Base-by-base conservation (phyloP, 768 basidiomycete species). In the Podaxis sp. region DNA sequence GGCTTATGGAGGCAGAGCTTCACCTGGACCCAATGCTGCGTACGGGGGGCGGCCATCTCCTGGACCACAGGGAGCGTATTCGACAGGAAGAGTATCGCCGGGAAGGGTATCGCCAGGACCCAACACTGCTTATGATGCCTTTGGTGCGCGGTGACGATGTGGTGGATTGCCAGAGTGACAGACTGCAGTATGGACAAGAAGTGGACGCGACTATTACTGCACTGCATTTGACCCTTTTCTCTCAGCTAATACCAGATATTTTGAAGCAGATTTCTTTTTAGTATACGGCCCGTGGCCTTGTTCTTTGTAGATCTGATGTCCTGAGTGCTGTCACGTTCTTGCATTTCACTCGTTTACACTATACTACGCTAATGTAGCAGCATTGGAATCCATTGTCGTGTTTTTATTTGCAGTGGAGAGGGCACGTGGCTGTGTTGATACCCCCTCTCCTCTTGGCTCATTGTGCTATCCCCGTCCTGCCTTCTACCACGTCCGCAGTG, bases 61-160 rank as follows among this genome's bases (percentile, higher is more conserved):
- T 0, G 73, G 68, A 36, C 73, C 75, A 18, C 72, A 73, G 55
- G 68, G 66, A 23, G 71, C 71, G 3, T 76, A 74, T 59, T 70
- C 67, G 32, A 64, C 68, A 50, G 72, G 72, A 42, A 67, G 73
- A 44, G 66, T 67, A 23, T 74, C 73, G 13, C 79, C 80, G 47
- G 72, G 72, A 42, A 67, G 73, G 47, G 66, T 67, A 23, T 74
- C 73, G 13, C 79, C 80, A 61, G 80, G 73, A 38, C 81, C 79
- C 16, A 76, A 78, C 46, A 57, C 66, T n/a, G 78, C 73, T 14
- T 83, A 79, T 23, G 60, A 64, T 57, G 57, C 25, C 9, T 54
- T 64, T 42, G 59, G 59, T 23, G 36, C 57, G 38, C 62, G 60
- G 36, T 61, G 40, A 56, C 23, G 55, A 23, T 5, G 47, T 18